Evolutionary conservation across 2,329 filamentous ascomycete species (phyloP).

Genomic region (Neonectria neomacrospora): DNA sequence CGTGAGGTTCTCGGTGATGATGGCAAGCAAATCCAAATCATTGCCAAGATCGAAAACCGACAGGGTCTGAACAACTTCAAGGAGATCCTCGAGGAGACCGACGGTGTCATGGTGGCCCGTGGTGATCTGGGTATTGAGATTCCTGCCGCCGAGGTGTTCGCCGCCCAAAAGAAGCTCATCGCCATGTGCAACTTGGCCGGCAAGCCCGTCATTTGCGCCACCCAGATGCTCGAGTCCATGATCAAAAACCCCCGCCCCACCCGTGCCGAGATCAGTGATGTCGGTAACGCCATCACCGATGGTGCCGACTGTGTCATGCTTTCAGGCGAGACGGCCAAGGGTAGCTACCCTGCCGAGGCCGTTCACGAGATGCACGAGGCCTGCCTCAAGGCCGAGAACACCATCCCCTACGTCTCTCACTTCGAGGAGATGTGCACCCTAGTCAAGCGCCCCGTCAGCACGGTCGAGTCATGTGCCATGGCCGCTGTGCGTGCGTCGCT

Average conservation of each 20-base stretch:
- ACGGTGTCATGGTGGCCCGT: slow-evolving; percentile 99
- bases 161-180: slow-evolving; percentile 99
- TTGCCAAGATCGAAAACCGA: slow-evolving; percentile 99
- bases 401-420: slow-evolving; percentile 95
- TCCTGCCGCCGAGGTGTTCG: slow-evolving; percentile 96
- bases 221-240: slow-evolving; percentile 99
- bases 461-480: slow-evolving; percentile 95
- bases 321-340: slow-evolving; percentile 99
- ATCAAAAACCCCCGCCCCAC: slow-evolving; percentile 99
- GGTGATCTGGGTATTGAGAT: slow-evolving; percentile 98
- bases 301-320: slow-evolving; percentile 99
- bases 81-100: slow-evolving; percentile 94
- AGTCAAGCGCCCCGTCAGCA: slow-evolving; percentile 83
- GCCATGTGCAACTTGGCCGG: slow-evolving; percentile 99
- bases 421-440: slow-evolving; percentile 94
- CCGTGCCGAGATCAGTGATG: slow-evolving; percentile 97
- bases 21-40: slow-evolving; percentile 97
- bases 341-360: slow-evolving; percentile 89
- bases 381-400: slow-evolving; percentile 95
- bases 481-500: slow-evolving; percentile 94
- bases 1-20: slow-evolving; percentile 90
- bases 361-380: slow-evolving; percentile 99
- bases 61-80: slow-evolving; percentile 99
- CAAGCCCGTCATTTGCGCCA: slow-evolving; percentile 98
- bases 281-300: slow-evolving; percentile 97